Conservation (phyloP, 495 filamentous ascomycete genomes). For the Astrothelium subdiscretum region DNA sequence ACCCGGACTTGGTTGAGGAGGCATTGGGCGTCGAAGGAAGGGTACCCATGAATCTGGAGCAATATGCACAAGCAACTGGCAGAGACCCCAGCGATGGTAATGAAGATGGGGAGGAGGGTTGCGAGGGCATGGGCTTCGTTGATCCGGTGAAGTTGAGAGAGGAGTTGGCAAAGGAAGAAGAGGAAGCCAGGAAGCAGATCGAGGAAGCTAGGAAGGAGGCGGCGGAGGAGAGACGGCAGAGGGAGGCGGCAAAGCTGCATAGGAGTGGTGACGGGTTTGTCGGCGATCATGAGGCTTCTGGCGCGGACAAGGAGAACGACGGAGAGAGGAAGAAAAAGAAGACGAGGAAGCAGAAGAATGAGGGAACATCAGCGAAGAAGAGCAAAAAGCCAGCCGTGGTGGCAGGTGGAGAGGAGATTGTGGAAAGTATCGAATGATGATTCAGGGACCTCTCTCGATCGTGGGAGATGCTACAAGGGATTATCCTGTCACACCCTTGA, state of each 20-base stretch:
- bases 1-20: constrained; percentile 54
- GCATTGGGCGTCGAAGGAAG: constrained; percentile 27
- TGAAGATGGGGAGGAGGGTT: constrained; percentile 2
- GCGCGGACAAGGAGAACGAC: constrained; percentile 34
- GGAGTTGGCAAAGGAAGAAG: constrained; percentile 18
- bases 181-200: constrained; percentile 47
- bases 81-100: constrained; percentile 14
- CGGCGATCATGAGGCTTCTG: constrained; percentile 26
- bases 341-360: constrained; percentile 21
- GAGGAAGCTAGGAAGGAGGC: constrained; percentile 57
- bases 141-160: constrained; percentile 18
- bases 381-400: constrained; percentile 23
- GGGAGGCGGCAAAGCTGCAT: constrained; percentile 39
- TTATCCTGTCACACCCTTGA: too few species aligned
- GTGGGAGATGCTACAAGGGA: too few species aligned
- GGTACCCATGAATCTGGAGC: constrained; percentile 20
- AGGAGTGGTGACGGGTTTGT: constrained; percentile 27
- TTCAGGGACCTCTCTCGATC: too few species aligned
- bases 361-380: constrained; percentile 18
- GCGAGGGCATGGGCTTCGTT: background rate
- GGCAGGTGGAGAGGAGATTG: constrained; percentile 34
- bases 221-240: constrained; percentile 46
- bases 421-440: background rate
- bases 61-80: constrained; percentile 20
- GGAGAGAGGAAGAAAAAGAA: constrained; percentile 31